Base-by-base conservation (phyloP, 257 asterid genomes). In the Catharanthus roseus region DNA sequence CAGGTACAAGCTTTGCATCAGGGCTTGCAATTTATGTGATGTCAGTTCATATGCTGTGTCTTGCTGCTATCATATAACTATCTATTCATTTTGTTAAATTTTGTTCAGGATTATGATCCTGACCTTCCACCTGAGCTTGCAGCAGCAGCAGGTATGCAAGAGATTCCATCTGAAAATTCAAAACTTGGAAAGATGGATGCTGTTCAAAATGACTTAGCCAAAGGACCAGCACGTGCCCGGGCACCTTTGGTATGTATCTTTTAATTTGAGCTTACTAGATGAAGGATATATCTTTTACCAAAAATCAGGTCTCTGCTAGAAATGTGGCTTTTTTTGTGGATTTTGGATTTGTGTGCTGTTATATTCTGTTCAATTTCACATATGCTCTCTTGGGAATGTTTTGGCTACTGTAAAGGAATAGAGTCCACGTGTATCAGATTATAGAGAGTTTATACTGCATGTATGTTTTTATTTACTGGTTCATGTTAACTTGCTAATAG, bases 41-140 rank as follows among this genome's bases (percentile, higher is more conserved):
- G 68, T 75, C 2, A 15, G 41, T 34, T 45, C 19, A 9, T 53
- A 36, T 47, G 24, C 49, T 38, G 23, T 56, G 74, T 74, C 57
- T 57, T 41, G 69, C 41, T 63, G 74, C 42, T 64, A 16, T 75
- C 64, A 45, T 58, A 67, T 28, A 44, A 68, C 49, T 39, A 16
- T 74, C 55, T 12, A 47, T 50, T 72, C 70, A 1, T 69, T 77
- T 70, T 53, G 13, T 50, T 38, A 23, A 42, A 49, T 81, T 54
- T 77, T 75, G 71, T 77, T 74, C n/a, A 95, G 97, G 97, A 88
- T 75, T 91, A 85, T 79, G 97, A 95, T 83, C 97, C 97, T 19
- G 99, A 95, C 81, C 96, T 95, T 75, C 99, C 99, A 28, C 99
- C 97, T 26, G 99, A 95, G 87, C 97, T 95, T 45, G 99, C 97